phyloP scores from a whole-genome alignment of 257 asterid species.

The Solanum neorickii region DNA sequence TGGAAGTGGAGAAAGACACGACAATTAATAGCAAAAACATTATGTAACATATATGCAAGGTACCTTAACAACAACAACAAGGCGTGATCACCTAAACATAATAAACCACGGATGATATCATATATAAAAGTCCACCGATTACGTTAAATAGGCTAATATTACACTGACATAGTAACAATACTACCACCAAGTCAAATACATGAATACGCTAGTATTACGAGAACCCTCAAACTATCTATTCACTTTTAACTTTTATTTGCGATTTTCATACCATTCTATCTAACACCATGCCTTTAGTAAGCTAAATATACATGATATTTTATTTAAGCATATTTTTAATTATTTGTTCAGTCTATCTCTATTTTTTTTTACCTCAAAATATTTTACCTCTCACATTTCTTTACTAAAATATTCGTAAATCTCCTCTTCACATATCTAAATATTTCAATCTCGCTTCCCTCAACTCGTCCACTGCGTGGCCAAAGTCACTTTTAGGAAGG shows the following conservation, averaged over 20 bases:
- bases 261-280: too few relatives aligned
- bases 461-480: rapidly evolving
- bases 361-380: too few relatives aligned
- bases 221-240: too few relatives aligned
- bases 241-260: rapidly evolving
- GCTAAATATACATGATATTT: too few relatives aligned
- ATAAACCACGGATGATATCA: background rate
- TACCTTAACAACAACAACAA: background rate
- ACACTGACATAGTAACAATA: background rate
- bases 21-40: background rate
- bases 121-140: background rate
- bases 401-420: too few relatives aligned
- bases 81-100: background rate
- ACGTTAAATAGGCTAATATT: background rate
- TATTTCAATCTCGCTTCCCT: background rate
- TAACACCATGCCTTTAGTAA: too few relatives aligned
- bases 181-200: background rate
- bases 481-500: background rate
- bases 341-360: too few relatives aligned
- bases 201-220: too few relatives aligned
- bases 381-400: background rate
- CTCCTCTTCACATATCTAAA: background rate
- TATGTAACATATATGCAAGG: background rate
- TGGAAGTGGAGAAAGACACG: rapidly evolving
- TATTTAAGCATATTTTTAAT: too few relatives aligned